These are phyloP conservation scores for Phanerodontia chrysosporium DNA, from an alignment of 768 basidiomycete species.

Conservation along the genomic window DNA sequence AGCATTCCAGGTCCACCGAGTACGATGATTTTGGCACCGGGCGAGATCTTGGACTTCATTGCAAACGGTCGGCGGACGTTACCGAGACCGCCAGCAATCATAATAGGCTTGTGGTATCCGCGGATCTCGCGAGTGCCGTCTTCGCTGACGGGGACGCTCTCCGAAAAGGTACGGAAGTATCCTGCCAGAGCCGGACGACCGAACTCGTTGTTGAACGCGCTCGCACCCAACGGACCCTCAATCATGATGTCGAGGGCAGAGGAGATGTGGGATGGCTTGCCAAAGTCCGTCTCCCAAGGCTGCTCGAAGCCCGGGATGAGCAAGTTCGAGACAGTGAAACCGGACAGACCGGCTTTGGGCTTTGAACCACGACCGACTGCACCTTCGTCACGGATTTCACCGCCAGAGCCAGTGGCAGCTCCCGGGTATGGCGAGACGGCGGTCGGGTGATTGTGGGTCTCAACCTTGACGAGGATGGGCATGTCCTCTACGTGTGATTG, in stretches of 20 bases:
- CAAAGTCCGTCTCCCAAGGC: conserved; percentile 96
- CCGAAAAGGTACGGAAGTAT: conserved; percentile 93
- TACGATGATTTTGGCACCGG: conserved; percentile 86
- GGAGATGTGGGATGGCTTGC: conserved; percentile 86
- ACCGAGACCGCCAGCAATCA: conserved; percentile 97
- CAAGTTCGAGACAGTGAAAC: conserved; percentile 92
- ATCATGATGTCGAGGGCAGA: conserved; percentile 96
- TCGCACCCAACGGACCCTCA: conserved; percentile 90
- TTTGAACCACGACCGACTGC: conserved; percentile 92
- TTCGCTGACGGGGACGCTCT: conserved; percentile 55
- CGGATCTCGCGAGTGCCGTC: conserved; percentile 62
- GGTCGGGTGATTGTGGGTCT: conserved; percentile 98
- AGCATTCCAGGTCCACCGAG: conserved; percentile 94
- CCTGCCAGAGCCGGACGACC: conserved; percentile 90
- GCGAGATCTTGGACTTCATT: conserved; percentile 67
- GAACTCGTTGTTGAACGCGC: conserved; percentile 98
- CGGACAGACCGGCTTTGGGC: conserved; percentile 91
- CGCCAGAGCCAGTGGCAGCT: conserved; percentile 97
- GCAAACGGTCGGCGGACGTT: conserved; percentile 86
- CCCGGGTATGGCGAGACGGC: conserved; percentile 98
- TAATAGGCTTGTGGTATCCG: conserved; percentile 99
- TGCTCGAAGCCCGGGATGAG: conserved; percentile 88
- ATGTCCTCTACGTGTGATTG: conserved; percentile 59
- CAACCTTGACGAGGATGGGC: conserved; percentile 93
- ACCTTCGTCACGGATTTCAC: conserved; percentile 97